Evolutionary conservation across 2,329 filamentous ascomycete species (phyloP), one percentile per base, ranked within the genome.

Genomic region (Exophiala alcalophila): DNA sequence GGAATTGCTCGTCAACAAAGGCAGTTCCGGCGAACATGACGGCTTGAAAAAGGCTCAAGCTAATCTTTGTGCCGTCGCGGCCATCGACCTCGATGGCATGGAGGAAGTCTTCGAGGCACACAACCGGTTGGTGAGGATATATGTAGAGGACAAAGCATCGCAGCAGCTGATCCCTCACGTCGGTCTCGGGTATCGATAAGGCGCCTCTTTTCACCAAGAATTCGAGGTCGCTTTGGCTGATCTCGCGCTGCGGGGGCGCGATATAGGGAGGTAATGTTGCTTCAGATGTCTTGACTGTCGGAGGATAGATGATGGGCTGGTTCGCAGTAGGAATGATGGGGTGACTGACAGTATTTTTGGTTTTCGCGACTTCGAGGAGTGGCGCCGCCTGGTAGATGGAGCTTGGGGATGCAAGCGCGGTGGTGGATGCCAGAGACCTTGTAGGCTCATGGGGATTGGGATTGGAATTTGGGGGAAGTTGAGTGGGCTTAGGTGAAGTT

Each of bases 21-120:
- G 90, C 87, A 2, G 85, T 84, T 1, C 86, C 88, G 2, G 87
- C 83, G 62, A 96, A 96, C 86, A 96, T 94, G 58, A 95, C 83
- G 7, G 89, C 86, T 61, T 96, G 90, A 65, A 94, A 95, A 2
- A 96, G 70, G 44, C 96, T 78, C 57, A 96, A 69, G 66, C 90
- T 95, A 57, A 89, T 75, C 19, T 37, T 75, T 64, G 60, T 86
- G n/a, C 28, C 34, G 94, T 2, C 90, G 89, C 10, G 84, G 86
- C 38, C 81, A 77, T 31, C 77, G 72, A 46, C 23, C 77, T 31
- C 77, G 72, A 46, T 27, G 2, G 36, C 36, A 23, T 31, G 30
- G 16, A 34, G 12, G 23, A 46, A 26, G 10, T 40, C 43, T 35
- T 40, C 31, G 7, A 46, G 15, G 19, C 81, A 87, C 49, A 96